A percentile compares a stretch with the other conserved stretches of the same genome.
phyloP scores from a whole-genome alignment of 805 yeast genomes.

The Spathaspora boniae region DNA sequence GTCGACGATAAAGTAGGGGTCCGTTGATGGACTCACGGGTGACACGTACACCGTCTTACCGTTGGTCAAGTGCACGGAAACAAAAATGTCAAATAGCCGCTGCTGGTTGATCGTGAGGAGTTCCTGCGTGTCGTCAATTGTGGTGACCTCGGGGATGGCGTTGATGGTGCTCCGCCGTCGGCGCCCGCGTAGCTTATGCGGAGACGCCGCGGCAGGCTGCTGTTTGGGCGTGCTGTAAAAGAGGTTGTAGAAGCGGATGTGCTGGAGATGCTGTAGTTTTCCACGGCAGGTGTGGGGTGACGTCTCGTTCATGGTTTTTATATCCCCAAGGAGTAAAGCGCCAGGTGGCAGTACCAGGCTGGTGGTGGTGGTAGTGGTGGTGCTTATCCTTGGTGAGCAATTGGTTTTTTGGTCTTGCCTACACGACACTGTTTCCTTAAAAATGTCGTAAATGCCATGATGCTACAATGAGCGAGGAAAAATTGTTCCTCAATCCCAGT shows the following conservation, averaged over 20 bases:
- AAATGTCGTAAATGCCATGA: no score
- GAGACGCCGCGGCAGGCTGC: constrained; percentile 2
- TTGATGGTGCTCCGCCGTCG: background rate
- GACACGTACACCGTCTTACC: constrained; percentile 8
- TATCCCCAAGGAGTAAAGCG: no score
- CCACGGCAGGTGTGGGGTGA: no score
- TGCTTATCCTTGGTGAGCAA: no score
- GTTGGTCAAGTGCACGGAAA: constrained; percentile 4
- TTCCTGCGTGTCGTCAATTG: background rate
- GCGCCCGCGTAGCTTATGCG: constrained; percentile 5
- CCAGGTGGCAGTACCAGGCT: no score
- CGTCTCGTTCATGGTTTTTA: no score
- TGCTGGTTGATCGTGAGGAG: background rate
- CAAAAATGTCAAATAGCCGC: background rate
- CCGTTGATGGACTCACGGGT: no score
- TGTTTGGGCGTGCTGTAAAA: constrained; percentile 1
- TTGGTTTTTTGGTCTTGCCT: no score
- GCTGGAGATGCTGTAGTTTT: background rate
- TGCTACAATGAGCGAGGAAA: no score
- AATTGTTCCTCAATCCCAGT: no score
- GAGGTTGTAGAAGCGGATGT: background rate
- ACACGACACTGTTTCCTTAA: no score
- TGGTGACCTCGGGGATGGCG: background rate
- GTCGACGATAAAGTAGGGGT: constrained; percentile 7
- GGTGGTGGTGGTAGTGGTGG: no score